Conservation (phyloP, 306 rosid genomes). For the Acacia acuminata region DNA sequence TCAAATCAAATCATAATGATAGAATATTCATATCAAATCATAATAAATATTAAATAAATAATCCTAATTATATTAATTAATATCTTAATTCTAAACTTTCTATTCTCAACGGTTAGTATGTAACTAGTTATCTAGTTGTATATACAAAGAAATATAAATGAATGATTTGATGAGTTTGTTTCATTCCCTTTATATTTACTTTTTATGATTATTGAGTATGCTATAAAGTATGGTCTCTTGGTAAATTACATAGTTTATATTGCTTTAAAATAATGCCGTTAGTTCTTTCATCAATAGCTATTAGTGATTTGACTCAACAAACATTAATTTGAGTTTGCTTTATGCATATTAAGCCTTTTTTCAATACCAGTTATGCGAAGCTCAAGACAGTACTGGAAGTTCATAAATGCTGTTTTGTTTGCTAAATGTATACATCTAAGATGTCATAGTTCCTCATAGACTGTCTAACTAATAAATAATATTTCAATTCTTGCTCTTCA, state of each 20-base stretch:
- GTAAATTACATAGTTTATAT: constrained; percentile 1
- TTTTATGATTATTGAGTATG: constrained; percentile 16
- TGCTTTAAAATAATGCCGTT: constrained; percentile 14
- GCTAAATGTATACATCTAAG: constrained; percentile 23
- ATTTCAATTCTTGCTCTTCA: constrained; percentile 40
- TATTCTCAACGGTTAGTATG: background rate
- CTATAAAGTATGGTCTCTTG: background rate
- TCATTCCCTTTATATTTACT: constrained; percentile 4
- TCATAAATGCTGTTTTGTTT: constrained; percentile 5
- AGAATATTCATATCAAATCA: no score
- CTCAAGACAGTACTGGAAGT: constrained; percentile 16
- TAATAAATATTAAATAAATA: no score
- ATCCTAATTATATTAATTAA: no score
- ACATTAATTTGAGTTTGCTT: constrained; percentile 16
- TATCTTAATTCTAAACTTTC: no score
- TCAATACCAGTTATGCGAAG: constrained; percentile 20
- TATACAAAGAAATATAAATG: constrained; percentile 1
- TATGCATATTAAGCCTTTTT: constrained; percentile 9
- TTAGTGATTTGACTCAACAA: background rate
- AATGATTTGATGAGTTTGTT: constrained; percentile 23
- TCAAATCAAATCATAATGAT: no score
- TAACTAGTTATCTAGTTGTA: constrained; percentile 11
- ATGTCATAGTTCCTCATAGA: constrained; percentile 11
- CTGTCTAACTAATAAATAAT: constrained; percentile 20
- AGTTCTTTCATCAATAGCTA: background rate